Evolutionary conservation across 1,284 basidiomycete species (phyloP), one percentile per base, ranked within the genome.

Genomic region (Ustilago bromivora): DNA sequence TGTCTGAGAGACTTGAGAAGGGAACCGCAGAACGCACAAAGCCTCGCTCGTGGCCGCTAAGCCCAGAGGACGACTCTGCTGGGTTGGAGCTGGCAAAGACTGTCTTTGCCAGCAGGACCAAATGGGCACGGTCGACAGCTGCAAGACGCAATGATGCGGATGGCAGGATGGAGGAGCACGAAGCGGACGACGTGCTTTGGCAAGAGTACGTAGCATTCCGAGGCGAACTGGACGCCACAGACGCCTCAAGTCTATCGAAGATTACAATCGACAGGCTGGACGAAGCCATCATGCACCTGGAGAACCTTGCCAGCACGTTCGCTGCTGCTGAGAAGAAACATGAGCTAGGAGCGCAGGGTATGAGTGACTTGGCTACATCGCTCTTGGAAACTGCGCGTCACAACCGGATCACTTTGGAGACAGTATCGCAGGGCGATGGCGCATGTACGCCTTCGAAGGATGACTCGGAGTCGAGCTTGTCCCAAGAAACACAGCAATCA

Each of bases 91-190:
- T 71, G 10, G 57, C 64, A 12, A 61, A 40, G 17, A 46, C 68
- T 8, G 55, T 66, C 9, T 76, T 76, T 41, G 51, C 53, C 1
- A 69, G 47, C 23, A 61, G 74, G n/a, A 53, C 57, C 62, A 76
- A 76, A 23, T 76, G 74, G 74, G 71, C 66, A 56, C 74, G 56
- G 10, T 23, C 61, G 11, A 38, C 15, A 15, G 46, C 40, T 2
- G 28, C 53, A 3, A 28, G 56, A 12, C 34, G 17, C 23, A 34
- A 10, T 15, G 38, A 12, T 7, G n/a, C 34, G 36, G 41, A 17
- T 31, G 51, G 11, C 3, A 11, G 15, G 3, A n/a, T 17, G 5
- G 15, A 61, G 9, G 34, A 43, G 2, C 43, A 35, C 0, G 43
- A 61, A 15, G 32, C 55, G 13, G 34, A 41, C 31, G 74, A 76